Percentiles rank a stretch among this genome's conserved stretches.
phyloP scores from a whole-genome alignment of 1,139 yeast genomes.

The Fermentozyma sake region DNA sequence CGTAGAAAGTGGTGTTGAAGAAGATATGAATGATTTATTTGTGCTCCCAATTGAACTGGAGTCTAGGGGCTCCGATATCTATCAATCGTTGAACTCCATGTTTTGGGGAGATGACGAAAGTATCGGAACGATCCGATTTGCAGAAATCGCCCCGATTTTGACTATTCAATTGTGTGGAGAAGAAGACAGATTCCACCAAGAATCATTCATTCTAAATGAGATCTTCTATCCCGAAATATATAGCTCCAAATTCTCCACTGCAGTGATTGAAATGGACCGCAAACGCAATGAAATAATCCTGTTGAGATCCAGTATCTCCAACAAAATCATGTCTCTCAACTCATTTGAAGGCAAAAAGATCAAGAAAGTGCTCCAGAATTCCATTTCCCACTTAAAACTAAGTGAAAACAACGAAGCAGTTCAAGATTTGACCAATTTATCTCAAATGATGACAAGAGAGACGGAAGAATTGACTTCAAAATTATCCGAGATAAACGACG shows the following conservation, averaged over 20 bases:
- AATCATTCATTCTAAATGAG: slow-evolving; percentile 24
- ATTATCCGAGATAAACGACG: slow-evolving; percentile 14
- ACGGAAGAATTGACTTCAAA: slow-evolving; percentile 14
- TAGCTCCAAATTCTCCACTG: slow-evolving; percentile 16
- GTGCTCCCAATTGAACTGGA: slow-evolving; percentile 36
- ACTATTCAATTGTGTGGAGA: slow-evolving; percentile 31
- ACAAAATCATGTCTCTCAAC: slow-evolving; percentile 23
- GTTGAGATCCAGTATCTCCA: slow-evolving; percentile 16
- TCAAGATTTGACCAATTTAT: slow-evolving; percentile 21
- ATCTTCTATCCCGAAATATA: slow-evolving; percentile 30
- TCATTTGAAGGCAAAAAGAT: slow-evolving; percentile 37
- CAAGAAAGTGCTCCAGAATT: slow-evolving; percentile 18
- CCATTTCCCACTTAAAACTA: slow-evolving; percentile 15
- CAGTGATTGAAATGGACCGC: slow-evolving; percentile 17
- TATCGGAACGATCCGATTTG: slow-evolving; percentile 27
- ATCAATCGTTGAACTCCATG: slow-evolving; percentile 30
- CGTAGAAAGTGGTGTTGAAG: slow-evolving; percentile 25
- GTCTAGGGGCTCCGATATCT: slow-evolving; percentile 20
- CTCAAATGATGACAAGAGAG: slow-evolving; percentile 13
- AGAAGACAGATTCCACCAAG: slow-evolving; percentile 5
- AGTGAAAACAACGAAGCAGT: slow-evolving; percentile 14
- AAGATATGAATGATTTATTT: slow-evolving; percentile 21
- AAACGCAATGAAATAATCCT: slow-evolving; percentile 12
- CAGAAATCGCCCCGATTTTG: slow-evolving; percentile 27
- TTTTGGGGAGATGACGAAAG: slow-evolving; percentile 34